These are phyloP conservation scores for Rhodotorula sp. DNA, from an alignment of 1,284 basidiomycete genomes.

Conservation along the genomic window DNA sequence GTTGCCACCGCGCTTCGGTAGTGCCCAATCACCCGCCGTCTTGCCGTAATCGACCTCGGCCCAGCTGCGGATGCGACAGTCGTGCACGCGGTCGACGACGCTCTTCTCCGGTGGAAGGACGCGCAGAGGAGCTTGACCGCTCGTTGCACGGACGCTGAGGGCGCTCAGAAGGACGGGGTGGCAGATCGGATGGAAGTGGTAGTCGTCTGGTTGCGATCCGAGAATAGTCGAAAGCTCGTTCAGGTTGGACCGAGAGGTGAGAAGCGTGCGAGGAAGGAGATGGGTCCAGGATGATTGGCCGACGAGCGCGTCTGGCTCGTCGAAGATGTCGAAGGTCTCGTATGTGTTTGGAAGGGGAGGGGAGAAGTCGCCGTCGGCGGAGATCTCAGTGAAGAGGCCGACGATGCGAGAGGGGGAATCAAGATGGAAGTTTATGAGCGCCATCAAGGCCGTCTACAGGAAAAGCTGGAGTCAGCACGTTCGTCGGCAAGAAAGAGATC, in stretches of 20 bases:
- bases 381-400: conserved; percentile 26
- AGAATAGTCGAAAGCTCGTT: conserved; percentile 16
- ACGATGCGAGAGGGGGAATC: conserved; percentile 21
- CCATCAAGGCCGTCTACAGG: conserved; percentile 24
- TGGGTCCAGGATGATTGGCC: conserved; percentile 19
- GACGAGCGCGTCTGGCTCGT: conserved; percentile 29
- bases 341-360: not conserved
- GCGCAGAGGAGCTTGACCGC: conserved; percentile 9
- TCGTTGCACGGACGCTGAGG: conserved; percentile 4
- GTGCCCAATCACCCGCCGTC: conserved; percentile 17
- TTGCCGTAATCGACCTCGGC: conserved; percentile 16
- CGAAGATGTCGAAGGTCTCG: conserved; percentile 10
- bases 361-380: conserved; percentile 11
- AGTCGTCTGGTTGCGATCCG: not conserved
- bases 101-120: conserved; percentile 22
- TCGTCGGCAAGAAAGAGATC: not conserved
- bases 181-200: conserved; percentile 15
- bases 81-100: conserved; percentile 30
- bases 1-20: not conserved
- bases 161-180: conserved; percentile 31
- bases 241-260: conserved; percentile 16
- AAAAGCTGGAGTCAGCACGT: not conserved
- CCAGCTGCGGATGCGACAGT: conserved; percentile 24
- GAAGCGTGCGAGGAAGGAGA: conserved; percentile 24
- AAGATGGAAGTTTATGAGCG: conserved; percentile 29